Conservation (phyloP, 345 rosid genomes). For the Firmiana major region DNA sequence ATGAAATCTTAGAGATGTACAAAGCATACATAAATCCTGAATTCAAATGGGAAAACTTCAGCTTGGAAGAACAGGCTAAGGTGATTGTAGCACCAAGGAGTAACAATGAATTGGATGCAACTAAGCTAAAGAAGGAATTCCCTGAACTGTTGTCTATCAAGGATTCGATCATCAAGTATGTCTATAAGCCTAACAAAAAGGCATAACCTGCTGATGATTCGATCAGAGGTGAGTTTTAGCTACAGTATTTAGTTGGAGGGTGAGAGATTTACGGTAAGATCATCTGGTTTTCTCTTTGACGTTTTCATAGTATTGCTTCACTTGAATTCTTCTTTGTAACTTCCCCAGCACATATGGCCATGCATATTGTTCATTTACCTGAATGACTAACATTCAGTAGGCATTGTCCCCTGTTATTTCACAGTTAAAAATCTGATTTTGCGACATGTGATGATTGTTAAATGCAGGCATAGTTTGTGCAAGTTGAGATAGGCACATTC, state of each 20-base stretch:
- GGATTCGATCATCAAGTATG: constrained; percentile 49
- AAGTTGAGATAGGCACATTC: too few species aligned
- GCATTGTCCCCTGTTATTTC: background rate
- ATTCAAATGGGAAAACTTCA: constrained; percentile 46
- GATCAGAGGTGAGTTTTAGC: background rate
- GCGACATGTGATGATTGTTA: too few species aligned
- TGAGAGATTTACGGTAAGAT: background rate
- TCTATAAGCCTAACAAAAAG: constrained; percentile 48
- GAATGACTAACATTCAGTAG: background rate
- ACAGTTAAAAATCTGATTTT: too few species aligned
- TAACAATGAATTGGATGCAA: constrained; percentile 56
- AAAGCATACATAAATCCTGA: constrained; percentile 38
- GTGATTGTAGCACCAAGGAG: constrained; percentile 55
- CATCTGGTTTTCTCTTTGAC: background rate
- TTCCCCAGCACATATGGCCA: background rate
- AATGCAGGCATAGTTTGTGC: too few species aligned
- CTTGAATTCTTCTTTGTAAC: background rate
- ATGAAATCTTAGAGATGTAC: constrained; percentile 56
- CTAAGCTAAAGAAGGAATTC: constrained; percentile 50
- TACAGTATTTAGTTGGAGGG: background rate
- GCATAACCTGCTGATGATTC: constrained; percentile 2
- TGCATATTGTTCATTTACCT: background rate
- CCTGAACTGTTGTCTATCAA: constrained; percentile 49
- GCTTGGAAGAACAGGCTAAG: constrained; percentile 52
- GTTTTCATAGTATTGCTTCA: background rate